Evolutionary conservation across 352 stramenopile genomes (phyloP).

Genomic region (Plasmopara halstedii): DNA sequence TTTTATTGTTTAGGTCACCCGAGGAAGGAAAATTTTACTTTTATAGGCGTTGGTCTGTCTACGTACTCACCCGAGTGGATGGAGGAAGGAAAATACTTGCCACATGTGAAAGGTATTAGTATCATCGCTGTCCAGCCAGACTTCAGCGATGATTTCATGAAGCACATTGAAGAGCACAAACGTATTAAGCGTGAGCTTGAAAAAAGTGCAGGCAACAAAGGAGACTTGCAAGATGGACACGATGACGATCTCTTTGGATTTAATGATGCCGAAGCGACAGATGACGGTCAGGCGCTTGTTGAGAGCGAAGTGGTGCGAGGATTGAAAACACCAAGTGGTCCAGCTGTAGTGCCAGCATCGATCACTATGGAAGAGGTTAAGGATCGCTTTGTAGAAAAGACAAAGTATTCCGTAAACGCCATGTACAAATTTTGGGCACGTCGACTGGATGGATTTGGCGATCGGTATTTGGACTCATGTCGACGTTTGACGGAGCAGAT

Average conservation of each 20-base stretch:
- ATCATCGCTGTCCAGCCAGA: constrained; percentile 44
- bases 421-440: constrained; percentile 73
- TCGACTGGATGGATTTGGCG: constrained; percentile 52
- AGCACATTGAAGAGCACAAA: constrained; percentile 56
- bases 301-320: constrained; percentile 40
- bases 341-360: constrained; percentile 34
- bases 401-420: constrained; percentile 40
- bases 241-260: constrained; percentile 37
- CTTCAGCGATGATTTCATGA: constrained; percentile 40
- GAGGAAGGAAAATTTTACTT: constrained; percentile 46
- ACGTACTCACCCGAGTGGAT: constrained; percentile 58
- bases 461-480: constrained; percentile 66
- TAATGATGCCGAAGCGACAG: constrained; percentile 22
- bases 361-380: constrained; percentile 34
- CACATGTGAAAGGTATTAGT: constrained; percentile 40
- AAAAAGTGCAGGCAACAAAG: constrained; percentile 18
- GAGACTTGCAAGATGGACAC: constrained; percentile 32
- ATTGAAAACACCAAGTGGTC: constrained; percentile 33
- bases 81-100: constrained; percentile 45
- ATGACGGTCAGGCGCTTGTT: constrained; percentile 32
- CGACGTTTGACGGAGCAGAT: constrained; percentile 50
- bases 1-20: constrained; percentile 21
- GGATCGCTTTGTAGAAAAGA: constrained; percentile 32
- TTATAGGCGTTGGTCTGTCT: constrained; percentile 51
- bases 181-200: constrained; percentile 49